phyloP scores from a whole-genome alignment of 1,139 yeast species.

The Pichia cactophila region DNA sequence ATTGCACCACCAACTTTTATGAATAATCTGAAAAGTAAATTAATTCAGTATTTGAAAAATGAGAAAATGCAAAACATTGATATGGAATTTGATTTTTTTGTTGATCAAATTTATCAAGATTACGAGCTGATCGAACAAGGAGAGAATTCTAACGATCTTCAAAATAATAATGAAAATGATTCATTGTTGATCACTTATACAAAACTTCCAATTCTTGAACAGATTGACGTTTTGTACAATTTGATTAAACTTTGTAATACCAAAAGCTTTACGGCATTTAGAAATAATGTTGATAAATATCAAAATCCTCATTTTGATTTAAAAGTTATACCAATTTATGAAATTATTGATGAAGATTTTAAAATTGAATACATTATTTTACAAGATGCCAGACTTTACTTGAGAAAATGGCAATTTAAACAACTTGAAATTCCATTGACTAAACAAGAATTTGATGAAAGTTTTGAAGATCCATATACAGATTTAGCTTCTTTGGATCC shows the following conservation, averaged over 20 bases:
- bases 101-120: conserved; percentile 18
- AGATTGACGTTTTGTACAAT: conserved; percentile 37
- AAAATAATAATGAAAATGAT: conserved; percentile 13
- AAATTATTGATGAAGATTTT: conserved; percentile 9
- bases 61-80: conserved; percentile 21
- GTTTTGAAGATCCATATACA: conserved; percentile 24
- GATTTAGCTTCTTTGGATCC: conserved; percentile 28
- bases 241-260: conserved; percentile 33
- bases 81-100: conserved; percentile 22
- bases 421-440: conserved; percentile 36
- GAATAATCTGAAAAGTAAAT: conserved; percentile 35
- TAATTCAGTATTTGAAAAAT: conserved; percentile 31
- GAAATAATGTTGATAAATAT: conserved; percentile 38
- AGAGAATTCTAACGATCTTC: conserved; percentile 7
- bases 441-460: conserved; percentile 32
- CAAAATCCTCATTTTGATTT: conserved; percentile 30
- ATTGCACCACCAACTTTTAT: conserved; percentile 35
- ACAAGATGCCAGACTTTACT: conserved; percentile 42
- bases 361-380: conserved; percentile 35
- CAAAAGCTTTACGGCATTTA: conserved; percentile 32
- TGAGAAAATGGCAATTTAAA: conserved; percentile 31
- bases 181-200: conserved; percentile 29
- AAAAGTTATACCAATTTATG: conserved; percentile 19
- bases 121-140: conserved; percentile 6
- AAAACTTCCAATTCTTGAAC: conserved; percentile 30